Conservation (phyloP, 352 stramenopile genomes). For the Globisporangium iwayamae region DNA sequence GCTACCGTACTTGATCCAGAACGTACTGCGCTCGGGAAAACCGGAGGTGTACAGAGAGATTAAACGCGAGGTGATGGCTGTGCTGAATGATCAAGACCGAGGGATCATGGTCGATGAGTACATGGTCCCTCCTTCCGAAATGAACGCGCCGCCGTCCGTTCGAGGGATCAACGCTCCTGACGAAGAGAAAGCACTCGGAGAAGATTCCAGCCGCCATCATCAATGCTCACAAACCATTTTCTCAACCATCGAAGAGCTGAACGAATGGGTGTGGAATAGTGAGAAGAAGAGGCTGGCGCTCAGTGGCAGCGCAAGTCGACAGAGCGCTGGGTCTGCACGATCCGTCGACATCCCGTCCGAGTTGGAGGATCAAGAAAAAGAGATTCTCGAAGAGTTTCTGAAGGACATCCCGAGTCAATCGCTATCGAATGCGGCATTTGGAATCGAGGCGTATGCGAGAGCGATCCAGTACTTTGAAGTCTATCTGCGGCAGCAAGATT, state of each 20-base stretch:
- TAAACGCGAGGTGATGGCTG: slow-evolving; percentile 77
- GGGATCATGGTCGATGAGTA: slow-evolving; percentile 54
- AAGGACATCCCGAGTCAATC: slow-evolving; percentile 64
- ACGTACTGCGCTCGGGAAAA: slow-evolving; percentile 68
- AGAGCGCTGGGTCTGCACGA: slow-evolving; percentile 31
- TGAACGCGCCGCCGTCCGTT: slow-evolving; percentile 7
- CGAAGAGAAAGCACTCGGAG: slow-evolving; percentile 31
- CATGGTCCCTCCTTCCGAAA: slow-evolving; percentile 31
- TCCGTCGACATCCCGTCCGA: slow-evolving; percentile 42
- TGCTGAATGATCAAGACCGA: slow-evolving; percentile 67
- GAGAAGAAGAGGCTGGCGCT: slow-evolving; percentile 74
- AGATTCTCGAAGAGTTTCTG: slow-evolving; percentile 72
- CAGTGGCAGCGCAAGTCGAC: slow-evolving; percentile 44
- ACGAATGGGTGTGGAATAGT: slow-evolving; percentile 85
- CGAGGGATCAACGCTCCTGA: neutral
- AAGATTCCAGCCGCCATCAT: slow-evolving; percentile 76
- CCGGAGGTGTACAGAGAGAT: slow-evolving; percentile 64
- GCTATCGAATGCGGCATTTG: slow-evolving; percentile 67
- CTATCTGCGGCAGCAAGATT: slow-evolving; percentile 54
- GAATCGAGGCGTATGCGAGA: slow-evolving; percentile 65
- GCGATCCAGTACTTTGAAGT: slow-evolving; percentile 79
- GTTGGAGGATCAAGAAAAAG: slow-evolving; percentile 70
- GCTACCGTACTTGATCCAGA: slow-evolving; percentile 84
- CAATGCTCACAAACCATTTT: slow-evolving; percentile 86
- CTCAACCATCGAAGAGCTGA: slow-evolving; percentile 82